Base-by-base conservation (phyloP, 2,329 filamentous ascomycete genomes). In the Cladosporium sphaerospermum region DNA sequence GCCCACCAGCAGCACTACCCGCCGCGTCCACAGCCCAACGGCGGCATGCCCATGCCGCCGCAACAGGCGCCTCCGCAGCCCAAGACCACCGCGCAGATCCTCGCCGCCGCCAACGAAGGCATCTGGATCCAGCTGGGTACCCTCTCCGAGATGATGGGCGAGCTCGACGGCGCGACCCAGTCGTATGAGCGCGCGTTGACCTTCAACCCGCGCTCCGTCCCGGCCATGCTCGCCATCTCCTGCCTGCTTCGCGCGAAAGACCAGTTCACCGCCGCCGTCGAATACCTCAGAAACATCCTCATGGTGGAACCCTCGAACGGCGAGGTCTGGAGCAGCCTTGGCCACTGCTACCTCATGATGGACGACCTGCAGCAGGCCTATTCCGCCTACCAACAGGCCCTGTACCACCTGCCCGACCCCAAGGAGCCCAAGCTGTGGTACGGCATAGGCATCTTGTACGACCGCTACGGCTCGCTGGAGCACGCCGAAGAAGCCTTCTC, bases 361-460 rank as follows among this genome's bases (percentile, higher is more conserved):
- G 93, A 99, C 66, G 92, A 96, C 65, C 74, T 97, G 33, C 93
- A 97, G 72, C 90, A 97, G 67, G 93, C 93, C 1, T 99, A 99
- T 66, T 88, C 89, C 32, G 91, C 93, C 1, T 99, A 99, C 68
- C 93, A 99, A 69, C 89, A 95, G 68, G 93, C 93, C 5, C 75
- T 97, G 6, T 92, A 96, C 58, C 92, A 97, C 70, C 77, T 99
- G 39, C 83, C 86, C 45, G 92, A 96, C 68, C 91, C 92, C 1
- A 97, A 96, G 86, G 93, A 99, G 65, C 93, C 93, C 3, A 96
- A 96, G 73, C 79, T 99, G 9, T 99, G 93, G 93, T 99, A 99
- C 66, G 93, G 93, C 36, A 99, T 99, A 42, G 93, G 93, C 37
- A 99, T 99, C 43, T 76, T 99, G 1, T 99, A 99, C 62, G 93